These are phyloP conservation scores for Antarctomyces pellizariae DNA, from an alignment of 495 filamentous ascomycete genomes.

Conservation along the genomic window DNA sequence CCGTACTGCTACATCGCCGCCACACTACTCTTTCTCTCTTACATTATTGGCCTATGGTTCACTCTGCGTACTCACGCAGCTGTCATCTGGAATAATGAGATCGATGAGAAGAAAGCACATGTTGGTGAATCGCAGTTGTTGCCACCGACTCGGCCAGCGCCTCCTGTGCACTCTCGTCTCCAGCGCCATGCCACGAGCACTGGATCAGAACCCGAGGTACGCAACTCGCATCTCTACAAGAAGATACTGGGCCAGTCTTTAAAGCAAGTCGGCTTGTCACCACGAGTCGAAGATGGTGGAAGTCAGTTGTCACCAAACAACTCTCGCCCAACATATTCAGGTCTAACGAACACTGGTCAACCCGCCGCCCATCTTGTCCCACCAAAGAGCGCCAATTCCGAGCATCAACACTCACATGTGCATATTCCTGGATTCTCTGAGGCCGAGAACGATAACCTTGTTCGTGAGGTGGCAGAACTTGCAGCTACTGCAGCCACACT, in stretches of 20 bases:
- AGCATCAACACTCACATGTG: conserved; percentile 17
- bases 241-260: conserved; percentile 78
- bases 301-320: conserved; percentile 18
- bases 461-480: conserved; percentile 71
- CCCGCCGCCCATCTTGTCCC: conserved; percentile 52
- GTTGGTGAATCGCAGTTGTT: conserved; percentile 12
- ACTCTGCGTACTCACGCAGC: conserved; percentile 90
- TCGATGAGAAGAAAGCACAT: conserved; percentile 57
- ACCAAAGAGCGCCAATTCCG: conserved; percentile 30
- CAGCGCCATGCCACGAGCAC: conserved; percentile 8
- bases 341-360: conserved; percentile 13
- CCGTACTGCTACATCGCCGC: conserved; percentile 84
- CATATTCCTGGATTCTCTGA: conserved; percentile 46
- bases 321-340: conserved; percentile 12
- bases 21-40: conserved; percentile 69
- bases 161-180: conserved; percentile 4
- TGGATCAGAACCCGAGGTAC: conserved; percentile 26
- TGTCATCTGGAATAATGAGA: conserved; percentile 80
- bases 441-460: conserved; percentile 56
- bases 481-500: conserved; percentile 78
- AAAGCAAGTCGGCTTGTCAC: conserved; percentile 45
- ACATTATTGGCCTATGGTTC: conserved; percentile 87
- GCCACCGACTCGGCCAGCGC: conserved; percentile 3
- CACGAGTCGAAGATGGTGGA: conserved; percentile 21
- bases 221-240: conserved; percentile 78